Conservation (phyloP, 176 grass and related monocot genomes). For the Echinochloa phyllopogon region DNA sequence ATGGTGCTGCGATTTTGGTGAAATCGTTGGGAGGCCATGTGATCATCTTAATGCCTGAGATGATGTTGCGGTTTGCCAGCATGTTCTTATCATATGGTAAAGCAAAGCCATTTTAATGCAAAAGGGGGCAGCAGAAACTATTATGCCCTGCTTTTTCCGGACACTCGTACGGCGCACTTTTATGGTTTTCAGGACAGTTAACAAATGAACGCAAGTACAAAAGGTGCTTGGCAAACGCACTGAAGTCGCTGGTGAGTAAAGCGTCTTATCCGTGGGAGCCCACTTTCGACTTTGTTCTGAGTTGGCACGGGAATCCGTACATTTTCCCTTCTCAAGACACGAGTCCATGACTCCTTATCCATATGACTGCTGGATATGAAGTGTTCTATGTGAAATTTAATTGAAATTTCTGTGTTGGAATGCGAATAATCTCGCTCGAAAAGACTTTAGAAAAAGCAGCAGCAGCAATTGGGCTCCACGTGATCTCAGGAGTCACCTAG, state of each 20-base stretch:
- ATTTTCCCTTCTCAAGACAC: not conserved
- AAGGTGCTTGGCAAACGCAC: conserved; percentile 20
- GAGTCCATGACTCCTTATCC: not conserved
- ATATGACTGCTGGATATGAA: not conserved
- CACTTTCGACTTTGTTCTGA: not conserved
- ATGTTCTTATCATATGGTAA: conserved; percentile 18
- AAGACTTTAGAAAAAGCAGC: no score
- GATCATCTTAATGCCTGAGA: not conserved
- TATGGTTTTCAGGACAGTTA: conserved; percentile 38
- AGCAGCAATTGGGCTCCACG: no score
- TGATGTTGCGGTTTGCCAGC: not conserved
- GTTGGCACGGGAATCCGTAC: not conserved
- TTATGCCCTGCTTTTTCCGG: conserved; percentile 31
- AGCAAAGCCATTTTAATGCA: conserved; percentile 28
- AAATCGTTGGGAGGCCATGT: conserved; percentile 7
- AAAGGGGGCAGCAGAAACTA: conserved; percentile 25
- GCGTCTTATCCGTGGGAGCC: conserved; percentile 6
- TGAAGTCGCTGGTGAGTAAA: not conserved
- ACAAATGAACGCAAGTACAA: conserved; percentile 43
- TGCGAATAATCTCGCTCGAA: no score
- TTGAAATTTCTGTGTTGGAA: not conserved
- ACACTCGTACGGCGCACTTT: conserved; percentile 48
- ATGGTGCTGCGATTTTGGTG: not conserved
- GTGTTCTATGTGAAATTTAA: not conserved
- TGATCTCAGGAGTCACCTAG: no score